These are phyloP conservation scores for Shiraia bambusicola DNA, from an alignment of 2,329 filamentous ascomycete species.

Conservation along the genomic window DNA sequence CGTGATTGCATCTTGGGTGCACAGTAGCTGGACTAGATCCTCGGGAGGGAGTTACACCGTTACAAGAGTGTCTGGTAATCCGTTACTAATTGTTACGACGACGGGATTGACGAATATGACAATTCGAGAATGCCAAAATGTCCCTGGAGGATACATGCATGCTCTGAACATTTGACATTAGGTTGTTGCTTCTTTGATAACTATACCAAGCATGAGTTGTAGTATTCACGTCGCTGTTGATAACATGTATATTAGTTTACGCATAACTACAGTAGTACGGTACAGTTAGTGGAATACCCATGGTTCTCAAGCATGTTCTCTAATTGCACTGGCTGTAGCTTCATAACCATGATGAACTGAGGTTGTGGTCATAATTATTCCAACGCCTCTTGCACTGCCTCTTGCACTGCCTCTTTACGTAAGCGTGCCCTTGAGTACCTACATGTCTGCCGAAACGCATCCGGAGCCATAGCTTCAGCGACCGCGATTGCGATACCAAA, in stretches of 20 bases:
- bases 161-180: neutral
- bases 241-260: slow-evolving; percentile 4
- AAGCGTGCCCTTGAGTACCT: slow-evolving; percentile 26
- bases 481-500: slow-evolving; percentile 1
- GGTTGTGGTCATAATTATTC: neutral
- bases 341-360: neutral
- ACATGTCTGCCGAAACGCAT: slow-evolving; percentile 16
- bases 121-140: neutral
- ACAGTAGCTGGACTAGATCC: slow-evolving; percentile 7
- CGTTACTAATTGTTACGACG: slow-evolving; percentile 10
- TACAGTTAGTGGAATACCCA: too few relatives aligned
- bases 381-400: too few relatives aligned
- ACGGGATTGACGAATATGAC: slow-evolving; percentile 6
- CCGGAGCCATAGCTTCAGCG: neutral
- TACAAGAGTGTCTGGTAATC: slow-evolving; percentile 23
- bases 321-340: too few relatives aligned
- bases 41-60: slow-evolving; percentile 25
- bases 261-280: too few relatives aligned
- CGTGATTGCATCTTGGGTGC: slow-evolving; percentile 1
- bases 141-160: neutral
- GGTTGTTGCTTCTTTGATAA: neutral
- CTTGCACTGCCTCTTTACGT: slow-evolving; percentile 32
- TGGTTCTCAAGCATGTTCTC: too few relatives aligned
- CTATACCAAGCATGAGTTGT: neutral
- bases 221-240: neutral